Base-by-base conservation (phyloP, 176 grass and related monocot genomes). In the Zizania latifolia region DNA sequence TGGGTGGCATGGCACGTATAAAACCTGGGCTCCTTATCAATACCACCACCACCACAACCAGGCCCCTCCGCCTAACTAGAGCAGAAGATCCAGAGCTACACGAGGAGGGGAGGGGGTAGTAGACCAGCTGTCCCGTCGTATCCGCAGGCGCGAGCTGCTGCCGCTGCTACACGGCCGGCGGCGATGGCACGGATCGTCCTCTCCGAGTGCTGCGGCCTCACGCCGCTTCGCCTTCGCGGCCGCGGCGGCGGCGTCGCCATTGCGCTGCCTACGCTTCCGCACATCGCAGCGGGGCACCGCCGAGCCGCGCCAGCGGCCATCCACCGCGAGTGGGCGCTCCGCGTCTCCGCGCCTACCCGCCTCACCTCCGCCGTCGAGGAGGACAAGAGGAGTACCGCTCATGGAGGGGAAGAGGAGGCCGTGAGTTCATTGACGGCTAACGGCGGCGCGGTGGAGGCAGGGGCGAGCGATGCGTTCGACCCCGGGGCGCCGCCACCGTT, bases 251-350 rank as follows among this genome's bases (percentile, higher is more conserved):
- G 68, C 27, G 12, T 62, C 70, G 71, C 88, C 81, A 93, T 90
- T 89, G 69, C 79, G 84, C 21, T 66, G 72, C 31, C 76, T 28
- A 1, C 64, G 28, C 32, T 41, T 13, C 58, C 72, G 65, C 43
- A 53, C 45, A 43, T 86, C 81, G 74, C 89, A 14, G 65, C 78
- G 5, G 83, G 46, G 70, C 71, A 73, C 17, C 70, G 81, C 17
- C 30, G 68, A 32, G 1, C 56, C 15, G 69, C 78, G n/a, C 2
- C 55, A 11, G 69, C 70, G 26, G 27, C 83, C 34, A 83, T 87
- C 83, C 80, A 87, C 40, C 70, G 92, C 35, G 85, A 99, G 40
- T 99, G 95, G 92, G 89, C 75, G 28, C 84, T 99, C 43, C 84
- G 85, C 59, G 89, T 99, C 41, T 90, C 86, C 85, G 75, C 95